Conservation (phyloP, 2,329 filamentous ascomycete species). For the Arthroderma sp. region DNA sequence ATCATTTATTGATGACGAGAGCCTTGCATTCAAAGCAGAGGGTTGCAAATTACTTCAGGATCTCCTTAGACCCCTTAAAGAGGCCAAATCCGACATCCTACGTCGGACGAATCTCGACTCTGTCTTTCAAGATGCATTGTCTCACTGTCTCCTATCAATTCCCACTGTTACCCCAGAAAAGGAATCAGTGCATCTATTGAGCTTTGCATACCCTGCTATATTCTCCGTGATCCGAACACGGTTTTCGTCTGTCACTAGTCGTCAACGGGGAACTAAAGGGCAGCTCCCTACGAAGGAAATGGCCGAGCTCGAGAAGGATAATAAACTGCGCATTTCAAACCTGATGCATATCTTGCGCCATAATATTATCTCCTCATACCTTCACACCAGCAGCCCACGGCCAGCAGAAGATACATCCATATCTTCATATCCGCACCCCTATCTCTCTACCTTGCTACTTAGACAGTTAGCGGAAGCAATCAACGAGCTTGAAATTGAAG, state of each 20-base stretch:
- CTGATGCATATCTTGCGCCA: conserved; percentile 24
- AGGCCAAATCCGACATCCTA: conserved; percentile 30
- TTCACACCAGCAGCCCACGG: conserved; percentile 37
- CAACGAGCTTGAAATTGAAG: conserved; percentile 26
- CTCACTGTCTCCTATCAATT: conserved; percentile 60
- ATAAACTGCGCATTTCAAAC: conserved; percentile 16
- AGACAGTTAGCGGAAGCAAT: conserved; percentile 21
- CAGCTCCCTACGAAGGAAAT: background rate
- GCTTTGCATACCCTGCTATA: conserved; percentile 54
- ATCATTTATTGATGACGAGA: conserved; percentile 34
- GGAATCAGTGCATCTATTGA: conserved; percentile 55
- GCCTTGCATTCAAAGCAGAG: conserved; percentile 25
- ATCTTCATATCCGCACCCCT: conserved; percentile 31
- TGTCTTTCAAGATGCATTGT: conserved; percentile 36
- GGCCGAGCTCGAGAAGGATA: conserved; percentile 6
- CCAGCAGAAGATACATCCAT: conserved; percentile 36
- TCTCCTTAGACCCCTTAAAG: conserved; percentile 26
- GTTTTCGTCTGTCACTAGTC: conserved; percentile 16
- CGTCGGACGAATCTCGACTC: conserved; percentile 33
- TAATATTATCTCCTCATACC: conserved; percentile 29
- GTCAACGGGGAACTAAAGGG: too few species aligned
- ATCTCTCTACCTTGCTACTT: conserved; percentile 39
- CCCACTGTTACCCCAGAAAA: conserved; percentile 63
- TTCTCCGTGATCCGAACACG: conserved; percentile 43
- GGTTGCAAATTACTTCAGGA: conserved; percentile 29